Evolutionary conservation across 208 protist species (phyloP), one percentile per base, ranked within the genome.

Genomic region (Naegleria lovaniensis): DNA sequence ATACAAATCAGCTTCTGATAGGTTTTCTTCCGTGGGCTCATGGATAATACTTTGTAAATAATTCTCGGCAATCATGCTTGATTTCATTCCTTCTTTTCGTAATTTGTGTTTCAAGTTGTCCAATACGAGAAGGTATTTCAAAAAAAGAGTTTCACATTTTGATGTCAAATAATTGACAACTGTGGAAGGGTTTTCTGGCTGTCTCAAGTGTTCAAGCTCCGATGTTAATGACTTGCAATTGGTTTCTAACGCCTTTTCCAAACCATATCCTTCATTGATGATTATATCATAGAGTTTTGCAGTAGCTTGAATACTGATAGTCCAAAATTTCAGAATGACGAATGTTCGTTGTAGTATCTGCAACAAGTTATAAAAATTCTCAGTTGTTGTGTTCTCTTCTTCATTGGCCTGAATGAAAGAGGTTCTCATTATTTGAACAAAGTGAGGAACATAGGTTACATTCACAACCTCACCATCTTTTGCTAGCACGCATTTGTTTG

Each of bases 381-480:
- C 76, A 2, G 33, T 84, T 2, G 29, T 38, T 16, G 76, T 16
- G 25, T 85, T 43, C 5, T 48, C 38, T 5, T 39, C 85, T 58
- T 33, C 43, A 5, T 58, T 36, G 25, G 13, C 85, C 55, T 29
- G 29, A 15, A 88, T 39, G 41, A 88, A 88, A 19, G 33, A 5
- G 19, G 40, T 39, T 11, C 13, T 55, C n/a, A 88, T 52, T 38
- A 88, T 38, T 58, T 88, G 85, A 15, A 88, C 7, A 58, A 36
- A 88, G 55, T 88, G 85, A 33, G 85, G 85, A n/a, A 88, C n/a
- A 39, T 88, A 88, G 4, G 33, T 29, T 38, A 39, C 22, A 58
- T 88, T 58, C 6, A 88, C 43, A 39, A 88, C 43, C n/a, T 88
- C n/a, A 7, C 85, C 85, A 58, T 88, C 85, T 43, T 58, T 88